These are phyloP conservation scores for Golubevia pallescens DNA, from an alignment of 1,284 basidiomycete genomes.

Conservation along the genomic window DNA sequence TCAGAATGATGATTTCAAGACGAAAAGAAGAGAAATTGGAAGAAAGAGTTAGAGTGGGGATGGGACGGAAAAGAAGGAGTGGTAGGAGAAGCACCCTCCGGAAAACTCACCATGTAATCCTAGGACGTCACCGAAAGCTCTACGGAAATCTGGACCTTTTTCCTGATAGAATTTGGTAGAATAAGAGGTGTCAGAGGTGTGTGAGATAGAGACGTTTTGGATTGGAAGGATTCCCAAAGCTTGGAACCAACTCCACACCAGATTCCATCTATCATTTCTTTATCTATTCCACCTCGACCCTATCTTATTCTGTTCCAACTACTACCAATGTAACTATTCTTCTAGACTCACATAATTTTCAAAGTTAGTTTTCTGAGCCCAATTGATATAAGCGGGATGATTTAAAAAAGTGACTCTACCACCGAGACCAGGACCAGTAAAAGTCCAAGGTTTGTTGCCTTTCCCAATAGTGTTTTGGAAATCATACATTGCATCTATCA, in stretches of 20 bases:
- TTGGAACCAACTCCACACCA: too few relatives aligned
- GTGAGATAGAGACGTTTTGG: too few relatives aligned
- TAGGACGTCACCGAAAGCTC: constrained; percentile 32
- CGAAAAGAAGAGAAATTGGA: not conserved
- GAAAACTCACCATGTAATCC: constrained; percentile 21
- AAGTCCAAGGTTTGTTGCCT: not conserved
- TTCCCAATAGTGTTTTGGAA: not conserved
- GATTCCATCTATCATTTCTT: too few relatives aligned
- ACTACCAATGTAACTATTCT: too few relatives aligned
- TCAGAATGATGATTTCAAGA: too few relatives aligned
- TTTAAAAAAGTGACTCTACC: constrained; percentile 34
- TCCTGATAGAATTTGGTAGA: constrained; percentile 16
- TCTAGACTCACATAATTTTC: constrained; percentile 21
- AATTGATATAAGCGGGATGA: constrained; percentile 48
- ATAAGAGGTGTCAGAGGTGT: too few relatives aligned
- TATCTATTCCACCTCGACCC: too few relatives aligned
- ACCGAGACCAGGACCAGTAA: not conserved
- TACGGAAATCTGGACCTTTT: constrained; percentile 33
- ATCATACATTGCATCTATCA: not conserved
- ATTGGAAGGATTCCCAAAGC: too few relatives aligned
- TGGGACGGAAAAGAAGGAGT: not conserved
- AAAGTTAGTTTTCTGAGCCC: constrained; percentile 53
- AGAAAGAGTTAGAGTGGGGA: not conserved
- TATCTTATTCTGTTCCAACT: too few relatives aligned
- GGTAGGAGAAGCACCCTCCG: too few relatives aligned